Evolutionary conservation across 345 rosid genomes (phyloP), one percentile per base, ranked within the genome.

Genomic region (Populus davidiana): DNA sequence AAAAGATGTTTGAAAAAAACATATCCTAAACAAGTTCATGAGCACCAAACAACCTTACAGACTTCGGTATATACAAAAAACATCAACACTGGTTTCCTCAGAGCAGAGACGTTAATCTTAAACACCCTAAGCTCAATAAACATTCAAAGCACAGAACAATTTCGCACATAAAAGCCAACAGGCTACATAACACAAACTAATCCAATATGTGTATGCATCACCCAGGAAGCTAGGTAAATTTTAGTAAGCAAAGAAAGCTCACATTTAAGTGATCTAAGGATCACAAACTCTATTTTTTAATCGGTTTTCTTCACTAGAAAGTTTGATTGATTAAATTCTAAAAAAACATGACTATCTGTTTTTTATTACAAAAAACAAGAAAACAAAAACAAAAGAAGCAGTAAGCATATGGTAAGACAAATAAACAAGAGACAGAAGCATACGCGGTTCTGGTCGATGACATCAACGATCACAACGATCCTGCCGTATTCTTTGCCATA

Each of bases 391-490:
- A 14, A 33, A 11, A 11, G 16, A 29, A 47, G n/a, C 59, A 33
- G 12, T 35, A 36, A 49, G 23, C 21, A 23, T 8, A 0, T n/a
- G 23, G 1, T 13, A 23, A n/a, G 70, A 2, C 8, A 76, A 21
- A 49, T 9, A 50, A 17, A 4, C 47, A 4, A 2, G 0, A 23
- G 31, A 41, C 44, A 50, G 70, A 6, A 63, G 39, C 75, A 5
- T 86, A 94, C 98, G 70, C 96, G 81, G 90, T 94, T 94, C 86
- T 94, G 97, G 76, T 92, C 96, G 77, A 92, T 77, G 41, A 94
- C 94, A 80, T 94, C 97, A 75, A 94, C 98, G 80, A 94, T 91
- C 61, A 94, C 98, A 1, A 94, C 97, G 52, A 94, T 93, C 87
- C 81, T 90, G 12, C 97, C 94, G 39, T 91, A 94, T 23, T 94